Evolutionary conservation across 192 early-diverging fungal genomes (phyloP).

Genomic region (Rhizophagus sp.): DNA sequence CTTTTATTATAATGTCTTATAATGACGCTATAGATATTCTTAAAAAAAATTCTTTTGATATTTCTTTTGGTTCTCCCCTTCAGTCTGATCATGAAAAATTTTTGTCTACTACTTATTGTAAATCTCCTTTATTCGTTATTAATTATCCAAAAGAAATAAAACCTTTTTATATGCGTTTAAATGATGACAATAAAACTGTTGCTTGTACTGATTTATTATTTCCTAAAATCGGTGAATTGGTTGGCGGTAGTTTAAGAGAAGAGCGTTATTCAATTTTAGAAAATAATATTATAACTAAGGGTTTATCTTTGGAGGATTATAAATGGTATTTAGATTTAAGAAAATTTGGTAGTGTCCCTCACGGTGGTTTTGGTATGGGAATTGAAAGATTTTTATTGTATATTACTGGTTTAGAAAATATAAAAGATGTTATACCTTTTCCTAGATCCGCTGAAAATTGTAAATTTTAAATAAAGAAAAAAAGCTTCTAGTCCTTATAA

Average conservation of each 20-base stretch:
- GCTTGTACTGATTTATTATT: constrained; percentile 83
- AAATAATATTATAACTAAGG: constrained; percentile 50
- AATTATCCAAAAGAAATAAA: constrained; percentile 80
- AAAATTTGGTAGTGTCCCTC: constrained; percentile 79
- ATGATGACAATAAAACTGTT: constrained; percentile 61
- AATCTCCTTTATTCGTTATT: constrained; percentile 88
- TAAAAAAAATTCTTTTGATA: constrained; percentile 57
- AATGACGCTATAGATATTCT: constrained; percentile 76
- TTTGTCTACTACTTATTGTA: constrained; percentile 63
- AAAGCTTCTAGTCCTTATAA: neutral
- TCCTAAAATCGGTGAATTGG: constrained; percentile 81
- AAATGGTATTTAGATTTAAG: constrained; percentile 87
- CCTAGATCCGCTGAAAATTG: constrained; percentile 54
- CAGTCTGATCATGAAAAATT: constrained; percentile 89
- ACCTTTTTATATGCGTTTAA: constrained; percentile 85
- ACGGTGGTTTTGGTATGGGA: constrained; percentile 91
- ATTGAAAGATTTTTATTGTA: constrained; percentile 81
- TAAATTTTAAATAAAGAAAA: constrained; percentile 44
- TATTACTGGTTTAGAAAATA: constrained; percentile 78
- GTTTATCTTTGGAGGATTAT: constrained; percentile 65
- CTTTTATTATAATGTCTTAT: constrained; percentile 77
- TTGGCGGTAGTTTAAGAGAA: constrained; percentile 85
- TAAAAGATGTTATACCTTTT: constrained; percentile 69
- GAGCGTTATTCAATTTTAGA: constrained; percentile 59
- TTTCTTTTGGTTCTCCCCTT: constrained; percentile 67